These are phyloP conservation scores for Cordia subcordata DNA, from an alignment of 257 asterid genomes.

Conservation along the genomic window DNA sequence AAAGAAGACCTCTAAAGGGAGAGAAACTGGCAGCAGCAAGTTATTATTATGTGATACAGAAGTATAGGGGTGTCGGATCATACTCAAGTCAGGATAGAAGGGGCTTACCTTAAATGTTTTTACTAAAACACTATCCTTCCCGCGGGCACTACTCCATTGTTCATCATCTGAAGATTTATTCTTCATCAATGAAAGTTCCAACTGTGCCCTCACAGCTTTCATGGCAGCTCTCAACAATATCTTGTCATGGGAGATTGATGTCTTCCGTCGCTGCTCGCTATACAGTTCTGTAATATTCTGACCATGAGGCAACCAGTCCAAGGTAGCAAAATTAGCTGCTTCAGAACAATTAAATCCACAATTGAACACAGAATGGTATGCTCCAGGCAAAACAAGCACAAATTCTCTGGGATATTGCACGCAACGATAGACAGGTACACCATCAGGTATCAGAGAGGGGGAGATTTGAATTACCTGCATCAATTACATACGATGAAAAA, in stretches of 20 bases:
- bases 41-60: background rate
- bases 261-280: slow-evolving; percentile 41
- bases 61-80: background rate
- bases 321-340: slow-evolving; percentile 65
- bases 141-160: slow-evolving; percentile 39
- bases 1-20: too few relatives aligned
- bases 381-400: slow-evolving; percentile 66
- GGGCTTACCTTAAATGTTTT: slow-evolving; percentile 61
- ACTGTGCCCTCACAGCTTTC: slow-evolving; percentile 47
- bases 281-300: slow-evolving; percentile 53
- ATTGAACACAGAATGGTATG: slow-evolving; percentile 59
- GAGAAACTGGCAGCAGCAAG: background rate
- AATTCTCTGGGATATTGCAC: slow-evolving; percentile 64
- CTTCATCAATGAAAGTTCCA: slow-evolving; percentile 32
- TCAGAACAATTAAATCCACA: slow-evolving; percentile 84
- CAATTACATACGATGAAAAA: slow-evolving; percentile 5
- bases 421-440: slow-evolving; percentile 79
- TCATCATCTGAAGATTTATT: slow-evolving; percentile 16
- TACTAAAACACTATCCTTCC: slow-evolving; percentile 52
- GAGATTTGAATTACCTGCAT: slow-evolving; percentile 66
- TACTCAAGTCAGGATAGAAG: background rate
- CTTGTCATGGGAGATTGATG: slow-evolving; percentile 67
- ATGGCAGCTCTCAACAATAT: slow-evolving; percentile 64
- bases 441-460: slow-evolving; percentile 61
- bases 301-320: slow-evolving; percentile 85